Evolutionary conservation across 129 eudicot genomes (phyloP), one percentile per base, ranked within the genome.

Genomic region (Helichrysum umbraculigerum): DNA sequence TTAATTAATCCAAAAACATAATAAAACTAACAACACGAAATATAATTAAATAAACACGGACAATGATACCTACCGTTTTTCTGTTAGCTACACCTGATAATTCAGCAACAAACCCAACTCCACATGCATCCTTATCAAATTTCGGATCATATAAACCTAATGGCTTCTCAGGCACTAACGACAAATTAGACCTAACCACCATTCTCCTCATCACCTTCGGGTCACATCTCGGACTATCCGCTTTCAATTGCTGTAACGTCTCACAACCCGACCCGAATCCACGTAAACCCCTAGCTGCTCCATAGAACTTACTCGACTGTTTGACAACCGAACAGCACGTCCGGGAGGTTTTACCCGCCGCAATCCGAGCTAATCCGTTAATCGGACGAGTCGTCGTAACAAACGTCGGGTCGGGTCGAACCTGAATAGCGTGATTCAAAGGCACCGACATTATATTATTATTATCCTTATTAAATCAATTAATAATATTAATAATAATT

Each of bases 71-170:
- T 83, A 95, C 99, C 91, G 99, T 95, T 89, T 95, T 87, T 6
- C 99, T 86, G 85, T 90, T 91, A 73, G 87, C 68, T 70, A 82
- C 65, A 19, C 99, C 99, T 65, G 99, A 91, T 61, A 95, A 87
- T 73, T 95, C 97, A 67, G 99, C 99, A 12, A 95, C 97, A 50
- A 95, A 95, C 3, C 99, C 99, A 20, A 95, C 99, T 56, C 99
- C 99, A 74, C 99, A 95, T 47, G 97, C 86, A 70, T 95, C 99
- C 83, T 95, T 95, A 78, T 95, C 99, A 72, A 85, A 78, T 2
- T 83, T 70, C 1, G 99, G 92, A 83, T 95, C 97, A 66, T 95
- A 95, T 2, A 95, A 82, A 15, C 99, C 99, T 5, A 91, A 85
- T 0, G 99, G 99, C 86, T 91, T 91, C 80, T 91, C 96, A 58